These are phyloP conservation scores for Millerozyma acaciae DNA, from an alignment of 805 yeast genomes.

Conservation along the genomic window DNA sequence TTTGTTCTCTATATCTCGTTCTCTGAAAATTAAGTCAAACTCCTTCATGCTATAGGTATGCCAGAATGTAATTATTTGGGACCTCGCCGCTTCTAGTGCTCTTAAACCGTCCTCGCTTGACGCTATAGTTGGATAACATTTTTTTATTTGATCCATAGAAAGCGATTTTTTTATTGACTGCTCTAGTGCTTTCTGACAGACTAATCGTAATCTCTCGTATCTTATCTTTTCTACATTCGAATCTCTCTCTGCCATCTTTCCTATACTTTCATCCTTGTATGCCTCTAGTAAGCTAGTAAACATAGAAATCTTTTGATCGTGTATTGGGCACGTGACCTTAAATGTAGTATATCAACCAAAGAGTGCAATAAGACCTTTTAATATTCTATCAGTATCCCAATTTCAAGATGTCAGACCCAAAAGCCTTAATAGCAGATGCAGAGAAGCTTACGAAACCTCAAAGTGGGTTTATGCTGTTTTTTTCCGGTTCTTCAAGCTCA, in stretches of 20 bases:
- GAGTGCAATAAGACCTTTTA: no score
- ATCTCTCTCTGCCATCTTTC: constrained; percentile 6
- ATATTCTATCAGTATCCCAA: no score
- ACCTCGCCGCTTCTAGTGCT: constrained; percentile 44
- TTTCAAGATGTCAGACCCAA: constrained; percentile 40
- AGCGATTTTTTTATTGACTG: constrained; percentile 49
- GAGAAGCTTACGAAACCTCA: constrained; percentile 51
- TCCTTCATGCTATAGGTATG: constrained; percentile 46
- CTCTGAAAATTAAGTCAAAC: constrained; percentile 51
- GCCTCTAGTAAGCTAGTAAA: background rate
- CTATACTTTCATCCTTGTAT: background rate
- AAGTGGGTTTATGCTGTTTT: constrained; percentile 61
- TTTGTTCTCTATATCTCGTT: constrained; percentile 41
- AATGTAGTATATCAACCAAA: no score
- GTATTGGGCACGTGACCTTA: no score
- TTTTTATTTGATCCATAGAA: constrained; percentile 45
- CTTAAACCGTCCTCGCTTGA: constrained; percentile 42
- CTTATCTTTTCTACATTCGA: constrained; percentile 30
- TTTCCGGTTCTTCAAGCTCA: constrained; percentile 61
- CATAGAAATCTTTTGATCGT: background rate
- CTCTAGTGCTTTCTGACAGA: constrained; percentile 51
- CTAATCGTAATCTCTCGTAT: constrained; percentile 46
- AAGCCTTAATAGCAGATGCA: constrained; percentile 41
- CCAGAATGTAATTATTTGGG: constrained; percentile 53
- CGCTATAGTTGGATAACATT: constrained; percentile 55